Evolutionary conservation across 2,329 filamentous ascomycete species (phyloP), one percentile per base, ranked within the genome.

Genomic region (Cytospora paraplurivora): DNA sequence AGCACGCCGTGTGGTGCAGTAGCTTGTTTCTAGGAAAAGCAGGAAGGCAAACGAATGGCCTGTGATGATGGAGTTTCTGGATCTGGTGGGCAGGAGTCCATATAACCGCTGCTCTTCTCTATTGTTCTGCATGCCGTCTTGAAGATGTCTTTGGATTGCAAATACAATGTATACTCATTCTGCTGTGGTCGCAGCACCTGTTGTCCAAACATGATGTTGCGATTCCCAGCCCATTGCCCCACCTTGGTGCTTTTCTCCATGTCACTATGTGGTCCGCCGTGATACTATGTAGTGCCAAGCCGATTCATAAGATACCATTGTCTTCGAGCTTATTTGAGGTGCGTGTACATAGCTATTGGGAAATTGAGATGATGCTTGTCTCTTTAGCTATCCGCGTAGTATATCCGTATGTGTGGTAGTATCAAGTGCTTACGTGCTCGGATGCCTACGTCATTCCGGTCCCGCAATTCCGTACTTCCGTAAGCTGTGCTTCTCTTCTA

Each of bases 101-200:
- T 34, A 55, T n/a, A 61, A 51, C 58, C 38, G 58, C 44, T 55
- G 57, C 51, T 41, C 49, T 55, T 55, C 51, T 55, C 4, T 27
- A 27, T 27, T 27, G 27, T 27, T 27, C 27, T 27, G 27, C 27
- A 27, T 2, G 27, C 27, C 27, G 27, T 27, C 27, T 27, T 27
- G 27, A 55, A 35, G 54, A 61, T 61, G 58, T 49, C 41, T 61
- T 55, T 33, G 51, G 55, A 55, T 55, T 61, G 51, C 58, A 52
- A 61, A 47, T 47, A 47, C 44, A 34, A 49, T 32, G 49, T 49
- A 61, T 50, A 61, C n/a, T 49, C 41, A 61, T 27, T 49, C 41
- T 61, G 59, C 51, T 55, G 59, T 19, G 32, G 59, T 51, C 41
- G 38, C 44, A 37, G 38, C 51, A 50, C 32, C n/a, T 50, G 19